phyloP scores from a whole-genome alignment of 83 land plant species.

The Diphasiastrum complanatum region DNA sequence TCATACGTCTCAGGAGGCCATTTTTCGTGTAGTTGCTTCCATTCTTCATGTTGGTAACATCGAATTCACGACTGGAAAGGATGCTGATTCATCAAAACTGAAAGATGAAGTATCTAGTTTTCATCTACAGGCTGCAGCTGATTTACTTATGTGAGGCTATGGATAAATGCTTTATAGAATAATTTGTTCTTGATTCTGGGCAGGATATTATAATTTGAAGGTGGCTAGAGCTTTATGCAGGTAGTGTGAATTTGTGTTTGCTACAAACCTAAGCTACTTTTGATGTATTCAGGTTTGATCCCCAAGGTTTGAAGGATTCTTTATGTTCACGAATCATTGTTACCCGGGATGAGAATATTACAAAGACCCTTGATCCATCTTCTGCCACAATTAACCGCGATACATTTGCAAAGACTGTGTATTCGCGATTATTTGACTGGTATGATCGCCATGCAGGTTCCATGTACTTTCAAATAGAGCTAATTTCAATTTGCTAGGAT shows the following conservation, averaged over 20 bases:
- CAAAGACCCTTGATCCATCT: slow-evolving; percentile 67
- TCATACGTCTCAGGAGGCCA: slow-evolving; percentile 91
- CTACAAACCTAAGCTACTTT: not conserved
- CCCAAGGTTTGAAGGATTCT: slow-evolving; percentile 67
- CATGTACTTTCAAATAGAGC: too few relatives aligned
- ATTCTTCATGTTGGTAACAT: slow-evolving; percentile 95
- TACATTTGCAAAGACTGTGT: slow-evolving; percentile 94
- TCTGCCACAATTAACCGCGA: slow-evolving; percentile 81
- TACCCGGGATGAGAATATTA: slow-evolving; percentile 91
- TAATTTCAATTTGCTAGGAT: too few relatives aligned
- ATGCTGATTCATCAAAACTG: slow-evolving; percentile 75
- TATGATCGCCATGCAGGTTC: slow-evolving; percentile 24
- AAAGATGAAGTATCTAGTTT: slow-evolving; percentile 88
- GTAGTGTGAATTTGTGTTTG: not conserved
- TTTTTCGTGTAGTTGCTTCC: slow-evolving; percentile 90
- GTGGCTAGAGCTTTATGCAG: not conserved
- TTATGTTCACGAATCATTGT: slow-evolving; percentile 82
- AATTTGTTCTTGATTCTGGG: not conserved
- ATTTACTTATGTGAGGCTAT: slow-evolving; percentile 82
- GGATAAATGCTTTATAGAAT: not conserved
- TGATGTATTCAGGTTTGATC: slow-evolving; percentile 68
- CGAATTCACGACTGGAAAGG: slow-evolving; percentile 76
- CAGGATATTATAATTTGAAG: not conserved
- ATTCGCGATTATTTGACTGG: slow-evolving; percentile 97
- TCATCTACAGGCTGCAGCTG: slow-evolving; percentile 83